A percentile compares a stretch with the other conserved stretches of the same genome.
Evolutionary conservation across 176 grass and related monocot genomes (phyloP).

Genomic region (Oryza officinalis): DNA sequence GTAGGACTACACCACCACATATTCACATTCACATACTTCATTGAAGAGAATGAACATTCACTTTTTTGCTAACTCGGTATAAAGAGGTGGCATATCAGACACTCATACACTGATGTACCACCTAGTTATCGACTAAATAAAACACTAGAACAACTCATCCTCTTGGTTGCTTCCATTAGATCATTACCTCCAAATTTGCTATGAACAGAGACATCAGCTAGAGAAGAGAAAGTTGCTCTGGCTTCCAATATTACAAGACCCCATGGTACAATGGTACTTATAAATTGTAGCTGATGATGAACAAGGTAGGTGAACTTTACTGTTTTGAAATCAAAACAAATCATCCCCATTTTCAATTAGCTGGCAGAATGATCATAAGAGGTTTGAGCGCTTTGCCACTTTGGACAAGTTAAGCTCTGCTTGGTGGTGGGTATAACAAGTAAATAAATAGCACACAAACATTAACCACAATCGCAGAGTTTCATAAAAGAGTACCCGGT

Average conservation of each 20-base stretch:
- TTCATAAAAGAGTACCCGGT: conserved; percentile 56
- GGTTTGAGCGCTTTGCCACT: background rate
- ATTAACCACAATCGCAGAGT: conserved; percentile 22
- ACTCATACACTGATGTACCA: background rate
- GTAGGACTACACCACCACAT: conserved; percentile 15
- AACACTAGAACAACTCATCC: conserved; percentile 9
- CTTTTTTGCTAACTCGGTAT: background rate
- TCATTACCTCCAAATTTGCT: background rate
- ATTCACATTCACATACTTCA: conserved; percentile 10
- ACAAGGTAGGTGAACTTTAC: conserved; percentile 4
- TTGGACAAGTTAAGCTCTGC: background rate
- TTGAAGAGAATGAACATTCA: background rate
- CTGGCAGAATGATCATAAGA: conserved; percentile 8
- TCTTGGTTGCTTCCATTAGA: background rate
- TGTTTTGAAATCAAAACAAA: conserved; percentile 21
- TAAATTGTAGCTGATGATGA: conserved; percentile 1
- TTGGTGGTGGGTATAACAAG: conserved; percentile 16
- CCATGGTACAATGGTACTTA: conserved; percentile 16
- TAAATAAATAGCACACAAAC: conserved; percentile 26
- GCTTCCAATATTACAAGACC: conserved; percentile 5
- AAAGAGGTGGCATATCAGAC: background rate
- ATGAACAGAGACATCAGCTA: background rate
- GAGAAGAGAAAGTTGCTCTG: background rate
- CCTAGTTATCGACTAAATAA: conserved; percentile 11
- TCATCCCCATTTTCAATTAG: conserved; percentile 22